A percentile compares a stretch with the other conserved stretches of the same genome.
These are phyloP conservation scores for Termitomyces bulborhizus DNA, from an alignment of 768 basidiomycete species.

Conservation along the genomic window DNA sequence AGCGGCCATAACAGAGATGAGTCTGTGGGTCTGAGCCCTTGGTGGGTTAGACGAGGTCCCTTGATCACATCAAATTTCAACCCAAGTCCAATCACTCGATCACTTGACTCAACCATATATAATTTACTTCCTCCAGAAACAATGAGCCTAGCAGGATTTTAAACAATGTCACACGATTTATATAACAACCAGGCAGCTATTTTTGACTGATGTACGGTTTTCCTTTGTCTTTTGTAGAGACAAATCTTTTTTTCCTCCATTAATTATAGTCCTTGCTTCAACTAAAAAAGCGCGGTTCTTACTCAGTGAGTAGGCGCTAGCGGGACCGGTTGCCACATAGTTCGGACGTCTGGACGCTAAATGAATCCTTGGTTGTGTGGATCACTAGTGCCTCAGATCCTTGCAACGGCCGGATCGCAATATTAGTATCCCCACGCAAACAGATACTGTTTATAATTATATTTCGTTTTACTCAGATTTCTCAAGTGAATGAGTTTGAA, in stretches of 20 bases:
- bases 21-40: neutral
- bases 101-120: neutral
- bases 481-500: neutral
- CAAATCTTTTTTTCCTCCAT: no score
- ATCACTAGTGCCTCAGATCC: neutral
- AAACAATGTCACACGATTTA: no score
- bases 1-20: neutral
- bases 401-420: neutral
- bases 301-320: no score
- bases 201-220: neutral
- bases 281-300: neutral
- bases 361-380: neutral
- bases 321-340: no score
- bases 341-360: neutral
- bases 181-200: no score
- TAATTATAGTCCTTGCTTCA: neutral
- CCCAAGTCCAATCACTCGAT: neutral
- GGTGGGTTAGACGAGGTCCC: no score
- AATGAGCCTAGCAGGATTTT: no score
- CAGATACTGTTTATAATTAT: neutral
- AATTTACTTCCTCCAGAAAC: neutral
- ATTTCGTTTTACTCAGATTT: neutral
- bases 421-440: neutral
- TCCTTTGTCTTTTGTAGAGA: neutral
- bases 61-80: conserved; percentile 1